Evolutionary conservation across 352 stramenopile genomes (phyloP).

Genomic region (Phytophthora kernoviae): DNA sequence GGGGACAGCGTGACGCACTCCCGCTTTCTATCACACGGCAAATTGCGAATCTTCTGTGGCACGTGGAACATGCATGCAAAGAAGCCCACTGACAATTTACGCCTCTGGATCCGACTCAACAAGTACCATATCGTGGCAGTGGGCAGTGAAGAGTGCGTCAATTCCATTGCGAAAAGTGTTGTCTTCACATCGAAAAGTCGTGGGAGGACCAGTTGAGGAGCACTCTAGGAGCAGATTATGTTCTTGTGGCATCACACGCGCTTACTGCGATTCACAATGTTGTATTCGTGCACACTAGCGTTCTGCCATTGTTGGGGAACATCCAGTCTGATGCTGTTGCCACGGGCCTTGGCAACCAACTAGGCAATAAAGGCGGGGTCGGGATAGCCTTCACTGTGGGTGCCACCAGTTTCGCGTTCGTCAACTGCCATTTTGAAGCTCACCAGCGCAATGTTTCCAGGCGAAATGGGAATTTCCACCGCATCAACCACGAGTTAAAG

Average conservation of each 20-base stretch:
- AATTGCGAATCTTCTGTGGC: slow-evolving; percentile 75
- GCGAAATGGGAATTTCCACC: slow-evolving; percentile 92
- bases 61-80: slow-evolving; percentile 90
- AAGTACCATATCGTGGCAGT: slow-evolving; percentile 89
- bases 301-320: slow-evolving; percentile 82
- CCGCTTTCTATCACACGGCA: slow-evolving; percentile 45
- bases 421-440: slow-evolving; percentile 94
- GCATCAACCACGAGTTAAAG: slow-evolving; percentile 78
- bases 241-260: slow-evolving; percentile 89
- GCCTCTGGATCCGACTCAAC: slow-evolving; percentile 72
- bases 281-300: slow-evolving; percentile 91
- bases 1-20: slow-evolving; percentile 38
- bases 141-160: slow-evolving; percentile 94
- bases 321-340: slow-evolving; percentile 92
- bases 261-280: slow-evolving; percentile 94
- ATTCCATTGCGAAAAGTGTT: slow-evolving; percentile 91
- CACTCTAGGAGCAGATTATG: slow-evolving; percentile 81
- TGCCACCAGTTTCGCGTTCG: slow-evolving; percentile 88
- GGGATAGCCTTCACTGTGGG: slow-evolving; percentile 87
- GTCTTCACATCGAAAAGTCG: slow-evolving; percentile 92
- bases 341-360: slow-evolving; percentile 93
- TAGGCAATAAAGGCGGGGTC: slow-evolving; percentile 97
- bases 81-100: slow-evolving; percentile 61
- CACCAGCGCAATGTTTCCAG: slow-evolving; percentile 89
- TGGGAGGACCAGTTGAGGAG: slow-evolving; percentile 71